Evolutionary conservation across 208 protist genomes (phyloP).

Genomic region (Phytomonas sp.): DNA sequence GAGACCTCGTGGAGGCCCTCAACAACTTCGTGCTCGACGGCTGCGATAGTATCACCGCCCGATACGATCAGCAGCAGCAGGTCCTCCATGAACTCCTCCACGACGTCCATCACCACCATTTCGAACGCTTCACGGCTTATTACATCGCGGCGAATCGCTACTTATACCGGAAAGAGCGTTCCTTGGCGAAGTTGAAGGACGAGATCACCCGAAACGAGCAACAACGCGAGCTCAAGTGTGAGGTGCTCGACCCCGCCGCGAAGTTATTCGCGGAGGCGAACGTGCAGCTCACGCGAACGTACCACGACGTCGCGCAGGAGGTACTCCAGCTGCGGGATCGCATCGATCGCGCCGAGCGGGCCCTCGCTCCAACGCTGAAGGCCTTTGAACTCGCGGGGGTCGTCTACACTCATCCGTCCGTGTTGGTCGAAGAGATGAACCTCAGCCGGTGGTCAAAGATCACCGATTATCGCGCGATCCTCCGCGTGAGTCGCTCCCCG

Average conservation of each 20-base stretch:
- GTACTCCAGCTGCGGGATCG: constrained; percentile 52
- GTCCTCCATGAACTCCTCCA: constrained; percentile 68
- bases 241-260: constrained; percentile 63
- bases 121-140: constrained; percentile 84
- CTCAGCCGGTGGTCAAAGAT: constrained; percentile 74
- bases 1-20: constrained; percentile 64
- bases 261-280: constrained; percentile 73
- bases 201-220: constrained; percentile 69
- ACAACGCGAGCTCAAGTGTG: constrained; percentile 57
- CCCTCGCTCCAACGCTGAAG: constrained; percentile 64
- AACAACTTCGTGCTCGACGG: constrained; percentile 87
- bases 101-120: constrained; percentile 80
- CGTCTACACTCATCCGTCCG: constrained; percentile 64
- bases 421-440: constrained; percentile 78
- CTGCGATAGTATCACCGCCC: constrained; percentile 76
- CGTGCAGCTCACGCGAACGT: constrained; percentile 31
- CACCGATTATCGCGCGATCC: constrained; percentile 45
- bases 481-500: constrained; percentile 10
- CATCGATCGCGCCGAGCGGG: constrained; percentile 51
- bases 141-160: constrained; percentile 78
- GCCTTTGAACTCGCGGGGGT: constrained; percentile 63
- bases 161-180: constrained; percentile 78
- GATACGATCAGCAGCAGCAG: constrained; percentile 85
- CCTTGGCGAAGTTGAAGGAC: constrained; percentile 57
- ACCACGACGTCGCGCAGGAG: constrained; percentile 62